Conservation (phyloP, 2,329 filamentous ascomycete species). For the Dichotomopilus funicola region DNA sequence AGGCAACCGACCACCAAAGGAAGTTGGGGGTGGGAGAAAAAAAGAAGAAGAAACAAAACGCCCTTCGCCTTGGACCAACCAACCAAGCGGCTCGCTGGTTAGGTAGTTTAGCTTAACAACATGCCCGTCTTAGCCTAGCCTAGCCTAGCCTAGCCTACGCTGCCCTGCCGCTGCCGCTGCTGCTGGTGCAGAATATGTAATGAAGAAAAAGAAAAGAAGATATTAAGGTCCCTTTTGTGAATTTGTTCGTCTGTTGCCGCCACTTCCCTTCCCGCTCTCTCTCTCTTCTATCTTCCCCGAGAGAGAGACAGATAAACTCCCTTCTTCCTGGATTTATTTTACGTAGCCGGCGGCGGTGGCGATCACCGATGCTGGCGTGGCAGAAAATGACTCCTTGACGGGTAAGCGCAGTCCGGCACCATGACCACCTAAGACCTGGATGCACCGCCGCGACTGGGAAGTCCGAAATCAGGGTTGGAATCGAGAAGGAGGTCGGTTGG, state of each 20-base stretch:
- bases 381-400: conserved; percentile 21
- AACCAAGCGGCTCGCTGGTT: neutral
- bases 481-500: conserved; percentile 68
- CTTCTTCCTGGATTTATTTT: no score
- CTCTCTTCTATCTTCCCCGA: no score
- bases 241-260: no score
- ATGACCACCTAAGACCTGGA: conserved; percentile 33
- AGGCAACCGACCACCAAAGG: neutral
- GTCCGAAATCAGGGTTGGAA: conserved; percentile 78
- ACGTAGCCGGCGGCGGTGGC: no score
- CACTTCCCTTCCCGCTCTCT: no score
- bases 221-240: no score
- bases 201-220: no score
- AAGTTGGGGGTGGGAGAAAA: neutral
- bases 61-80: neutral
- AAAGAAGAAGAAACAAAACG: neutral
- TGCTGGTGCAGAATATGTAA: no score
- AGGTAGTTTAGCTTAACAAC: neutral
- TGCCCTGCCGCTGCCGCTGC: no score
- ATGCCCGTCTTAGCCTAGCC: no score
- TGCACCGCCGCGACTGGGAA: conserved; percentile 42
- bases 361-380: neutral
- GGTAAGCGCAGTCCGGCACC: conserved; percentile 50
- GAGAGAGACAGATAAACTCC: no score
- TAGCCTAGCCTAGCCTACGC: no score